phyloP scores from a whole-genome alignment of 345 rosid species.

The Cardamine resedifolia region DNA sequence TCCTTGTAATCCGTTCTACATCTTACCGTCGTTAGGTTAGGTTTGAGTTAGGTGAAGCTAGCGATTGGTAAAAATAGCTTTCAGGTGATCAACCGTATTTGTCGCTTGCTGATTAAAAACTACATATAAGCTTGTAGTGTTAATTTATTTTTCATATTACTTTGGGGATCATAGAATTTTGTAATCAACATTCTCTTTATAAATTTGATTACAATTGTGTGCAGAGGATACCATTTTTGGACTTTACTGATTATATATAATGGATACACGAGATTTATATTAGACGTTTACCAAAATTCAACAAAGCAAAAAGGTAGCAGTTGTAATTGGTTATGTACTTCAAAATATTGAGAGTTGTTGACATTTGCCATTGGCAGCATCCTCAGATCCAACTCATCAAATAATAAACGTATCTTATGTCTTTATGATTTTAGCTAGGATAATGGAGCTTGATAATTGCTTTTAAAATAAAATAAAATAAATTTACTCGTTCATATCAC shows the following conservation, averaged over 20 bases:
- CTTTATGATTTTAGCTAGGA: neutral
- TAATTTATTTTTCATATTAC: neutral
- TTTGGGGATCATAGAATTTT: neutral
- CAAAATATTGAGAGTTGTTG: neutral
- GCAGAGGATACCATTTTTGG: neutral
- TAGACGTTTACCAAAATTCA: neutral
- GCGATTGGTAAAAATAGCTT: neutral
- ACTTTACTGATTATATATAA: neutral
- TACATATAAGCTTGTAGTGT: neutral
- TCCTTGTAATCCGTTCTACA: neutral
- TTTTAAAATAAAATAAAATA: neutral
- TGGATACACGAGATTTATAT: neutral
- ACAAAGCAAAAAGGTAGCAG: neutral
- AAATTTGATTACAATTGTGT: neutral
- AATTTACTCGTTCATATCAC: neutral
- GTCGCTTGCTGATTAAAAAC: neutral
- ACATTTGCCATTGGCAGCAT: neutral
- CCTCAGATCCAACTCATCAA: neutral
- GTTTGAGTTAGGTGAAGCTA: conserved; percentile 9
- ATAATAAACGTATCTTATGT: neutral
- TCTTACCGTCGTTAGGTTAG: conserved; percentile 3
- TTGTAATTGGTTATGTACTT: neutral
- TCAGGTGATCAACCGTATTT: neutral
- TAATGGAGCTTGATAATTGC: neutral
- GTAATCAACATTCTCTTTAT: neutral